These are phyloP conservation scores for Bolboschoenoplectus hybrid DNA, from an alignment of 202 grass and related monocot species.

Conservation along the genomic window DNA sequence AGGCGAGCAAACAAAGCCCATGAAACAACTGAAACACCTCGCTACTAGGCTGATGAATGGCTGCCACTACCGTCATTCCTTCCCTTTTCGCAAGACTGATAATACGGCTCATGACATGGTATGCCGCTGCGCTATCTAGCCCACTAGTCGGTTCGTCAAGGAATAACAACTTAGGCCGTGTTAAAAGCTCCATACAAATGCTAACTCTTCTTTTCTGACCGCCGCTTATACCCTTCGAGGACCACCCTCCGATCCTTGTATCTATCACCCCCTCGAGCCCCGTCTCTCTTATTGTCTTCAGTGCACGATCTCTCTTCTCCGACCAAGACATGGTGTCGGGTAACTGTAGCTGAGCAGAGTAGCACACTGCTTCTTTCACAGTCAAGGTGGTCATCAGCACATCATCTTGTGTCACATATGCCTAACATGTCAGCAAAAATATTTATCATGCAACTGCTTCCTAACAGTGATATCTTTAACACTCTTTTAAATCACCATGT, in stretches of 20 bases:
- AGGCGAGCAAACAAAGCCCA: constrained; percentile 57
- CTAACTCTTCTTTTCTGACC: constrained; percentile 60
- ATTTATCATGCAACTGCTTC: not conserved
- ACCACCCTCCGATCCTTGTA: constrained; percentile 54
- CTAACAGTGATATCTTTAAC: not conserved
- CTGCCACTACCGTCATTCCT: constrained; percentile 55
- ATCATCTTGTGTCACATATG: constrained; percentile 70
- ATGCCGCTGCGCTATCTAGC: constrained; percentile 70
- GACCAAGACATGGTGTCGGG: constrained; percentile 52
- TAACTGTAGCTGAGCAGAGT: constrained; percentile 71
- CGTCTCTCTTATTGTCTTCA: constrained; percentile 60
- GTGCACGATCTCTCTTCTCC: constrained; percentile 53
- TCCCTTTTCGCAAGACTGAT: constrained; percentile 42
- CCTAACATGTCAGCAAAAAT: constrained; percentile 36
- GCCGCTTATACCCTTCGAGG: constrained; percentile 60
- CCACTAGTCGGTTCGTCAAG: constrained; percentile 74
- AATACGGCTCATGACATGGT: constrained; percentile 59
- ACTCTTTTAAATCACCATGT: not conserved
- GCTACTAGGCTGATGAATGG: constrained; percentile 57
- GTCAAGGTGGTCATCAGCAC: constrained; percentile 62
- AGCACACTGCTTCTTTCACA: constrained; percentile 60
- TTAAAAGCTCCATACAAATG: constrained; percentile 75
- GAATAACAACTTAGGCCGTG: constrained; percentile 55
- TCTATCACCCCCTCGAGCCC: constrained; percentile 46
- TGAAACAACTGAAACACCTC: constrained; percentile 48